Evolutionary conservation across 164 flowering plant species (phyloP).

Genomic region (grape (Vitis vinifera)): DNA sequence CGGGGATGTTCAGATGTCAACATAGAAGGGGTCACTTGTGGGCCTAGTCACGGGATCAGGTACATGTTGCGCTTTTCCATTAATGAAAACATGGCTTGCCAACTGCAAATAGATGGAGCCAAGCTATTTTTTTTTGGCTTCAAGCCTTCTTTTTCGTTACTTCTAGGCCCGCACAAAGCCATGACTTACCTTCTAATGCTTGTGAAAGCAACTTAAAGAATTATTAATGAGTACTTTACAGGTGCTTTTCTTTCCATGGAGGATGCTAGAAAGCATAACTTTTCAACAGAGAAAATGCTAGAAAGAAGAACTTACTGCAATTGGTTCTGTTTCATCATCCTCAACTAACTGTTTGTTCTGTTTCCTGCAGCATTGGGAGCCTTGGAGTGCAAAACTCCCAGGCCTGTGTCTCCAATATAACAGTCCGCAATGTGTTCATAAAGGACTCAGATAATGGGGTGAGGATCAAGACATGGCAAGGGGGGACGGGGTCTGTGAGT

Average conservation of each 20-base stretch:
- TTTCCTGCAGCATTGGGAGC: constrained; percentile 67
- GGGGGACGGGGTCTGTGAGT: constrained; percentile 61
- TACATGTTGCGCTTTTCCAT: constrained; percentile 6
- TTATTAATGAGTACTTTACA: too few species aligned
- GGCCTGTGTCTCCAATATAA: constrained; percentile 71
- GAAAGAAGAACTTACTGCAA: too few species aligned
- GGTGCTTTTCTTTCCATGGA: too few species aligned
- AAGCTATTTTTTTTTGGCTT: not conserved
- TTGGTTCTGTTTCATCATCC: not conserved
- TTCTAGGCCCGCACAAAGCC: too few species aligned
- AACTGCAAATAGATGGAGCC: not conserved
- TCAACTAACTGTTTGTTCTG: not conserved
- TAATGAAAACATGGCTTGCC: not conserved
- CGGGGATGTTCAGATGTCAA: constrained; percentile 59
- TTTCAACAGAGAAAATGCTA: too few species aligned
- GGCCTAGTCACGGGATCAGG: constrained; percentile 84
- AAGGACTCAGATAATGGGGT: constrained; percentile 69
- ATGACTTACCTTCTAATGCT: too few species aligned
- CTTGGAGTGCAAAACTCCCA: constrained; percentile 66
- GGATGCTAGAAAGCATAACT: too few species aligned
- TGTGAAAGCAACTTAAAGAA: too few species aligned
- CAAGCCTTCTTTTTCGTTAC: not conserved
- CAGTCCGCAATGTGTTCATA: constrained; percentile 49
- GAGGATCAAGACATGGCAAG: constrained; percentile 81
- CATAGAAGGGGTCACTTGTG: constrained; percentile 66